phyloP scores from a whole-genome alignment of 1,139 yeast species.

The Suhomyces ambrosiae region DNA sequence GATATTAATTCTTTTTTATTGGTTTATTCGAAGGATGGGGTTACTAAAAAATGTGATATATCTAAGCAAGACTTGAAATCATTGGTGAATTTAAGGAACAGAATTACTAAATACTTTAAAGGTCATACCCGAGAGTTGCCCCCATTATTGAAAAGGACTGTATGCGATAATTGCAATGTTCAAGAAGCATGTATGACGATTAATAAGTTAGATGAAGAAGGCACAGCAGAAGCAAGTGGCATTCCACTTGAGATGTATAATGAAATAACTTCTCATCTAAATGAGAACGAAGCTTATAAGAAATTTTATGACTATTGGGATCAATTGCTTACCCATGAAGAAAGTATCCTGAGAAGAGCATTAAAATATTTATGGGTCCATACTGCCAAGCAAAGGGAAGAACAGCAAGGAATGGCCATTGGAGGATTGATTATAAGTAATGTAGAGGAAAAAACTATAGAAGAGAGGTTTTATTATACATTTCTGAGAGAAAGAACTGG shows the following conservation, averaged over 20 bases:
- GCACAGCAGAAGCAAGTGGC: slow-evolving; percentile 52
- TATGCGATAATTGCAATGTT: slow-evolving; percentile 71
- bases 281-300: slow-evolving; percentile 37
- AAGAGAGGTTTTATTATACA: slow-evolving; percentile 45
- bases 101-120: slow-evolving; percentile 60
- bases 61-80: slow-evolving; percentile 58
- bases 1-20: slow-evolving; percentile 67
- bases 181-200: slow-evolving; percentile 68
- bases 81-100: slow-evolving; percentile 68
- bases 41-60: slow-evolving; percentile 60
- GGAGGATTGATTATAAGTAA: slow-evolving; percentile 46
- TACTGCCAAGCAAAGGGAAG: slow-evolving; percentile 63
- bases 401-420: slow-evolving; percentile 58
- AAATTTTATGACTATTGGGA: slow-evolving; percentile 76
- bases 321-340: slow-evolving; percentile 71
- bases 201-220: slow-evolving; percentile 61
- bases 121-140: slow-evolving; percentile 60
- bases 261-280: slow-evolving; percentile 53
- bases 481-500: slow-evolving; percentile 36
- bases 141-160: slow-evolving; percentile 52
- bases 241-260: slow-evolving; percentile 48
- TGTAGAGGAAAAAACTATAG: slow-evolving; percentile 25
- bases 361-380: slow-evolving; percentile 71
- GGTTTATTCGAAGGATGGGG: slow-evolving; percentile 68
- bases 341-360: slow-evolving; percentile 53